Conservation (phyloP, 1,284 basidiomycete species). For the Sphaerobolus stellatus region DNA sequence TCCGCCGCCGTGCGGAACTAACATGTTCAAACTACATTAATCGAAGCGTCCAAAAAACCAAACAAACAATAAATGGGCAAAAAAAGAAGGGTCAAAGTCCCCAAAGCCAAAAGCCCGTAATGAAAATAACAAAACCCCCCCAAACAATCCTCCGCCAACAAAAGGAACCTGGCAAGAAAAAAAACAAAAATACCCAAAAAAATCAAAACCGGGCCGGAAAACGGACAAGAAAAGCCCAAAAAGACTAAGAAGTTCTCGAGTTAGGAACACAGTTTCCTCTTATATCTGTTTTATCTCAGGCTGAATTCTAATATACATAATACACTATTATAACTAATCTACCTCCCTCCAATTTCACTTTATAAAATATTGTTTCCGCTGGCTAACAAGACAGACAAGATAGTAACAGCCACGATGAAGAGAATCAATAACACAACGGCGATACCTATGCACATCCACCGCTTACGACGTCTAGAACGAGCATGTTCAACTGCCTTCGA, state of each 20-base stretch:
- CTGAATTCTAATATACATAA: background rate
- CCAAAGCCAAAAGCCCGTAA: too few species aligned
- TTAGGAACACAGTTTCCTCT: background rate
- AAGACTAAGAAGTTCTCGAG: background rate
- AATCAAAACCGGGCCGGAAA: background rate
- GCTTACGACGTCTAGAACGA: constrained; percentile 49
- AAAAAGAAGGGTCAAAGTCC: too few species aligned
- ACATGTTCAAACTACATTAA: too few species aligned
- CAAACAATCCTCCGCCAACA: too few species aligned
- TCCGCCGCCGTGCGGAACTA: too few species aligned
- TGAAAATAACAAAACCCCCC: too few species aligned
- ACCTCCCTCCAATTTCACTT: too few species aligned
- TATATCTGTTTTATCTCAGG: background rate
- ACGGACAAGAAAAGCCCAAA: background rate
- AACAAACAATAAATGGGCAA: too few species aligned
- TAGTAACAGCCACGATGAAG: constrained; percentile 57
- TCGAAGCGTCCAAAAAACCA: too few species aligned
- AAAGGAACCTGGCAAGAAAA: too few species aligned
- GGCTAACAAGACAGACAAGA: constrained; percentile 21
- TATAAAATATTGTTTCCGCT: background rate
- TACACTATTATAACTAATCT: background rate
- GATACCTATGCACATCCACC: constrained; percentile 45
- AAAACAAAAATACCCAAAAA: too few species aligned
- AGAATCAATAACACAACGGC: constrained; percentile 55
- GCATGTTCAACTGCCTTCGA: constrained; percentile 51